Conservation (phyloP, 1,284 basidiomycete species). For the Microbotryum lychnidis-dioicae region DNA sequence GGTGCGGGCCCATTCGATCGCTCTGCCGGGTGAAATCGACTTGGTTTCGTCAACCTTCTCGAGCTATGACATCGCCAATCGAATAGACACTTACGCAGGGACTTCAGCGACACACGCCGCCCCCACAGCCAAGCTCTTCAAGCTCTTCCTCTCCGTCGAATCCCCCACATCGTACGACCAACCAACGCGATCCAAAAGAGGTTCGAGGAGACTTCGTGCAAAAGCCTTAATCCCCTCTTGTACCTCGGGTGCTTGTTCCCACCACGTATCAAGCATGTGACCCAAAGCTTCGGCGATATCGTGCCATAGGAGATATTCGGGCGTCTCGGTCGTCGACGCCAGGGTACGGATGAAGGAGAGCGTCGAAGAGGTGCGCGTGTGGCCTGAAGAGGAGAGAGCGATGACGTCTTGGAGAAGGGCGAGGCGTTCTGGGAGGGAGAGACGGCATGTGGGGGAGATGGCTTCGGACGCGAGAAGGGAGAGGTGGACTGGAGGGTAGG, state of each 20-base stretch:
- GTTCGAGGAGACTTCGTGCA: constrained; percentile 53
- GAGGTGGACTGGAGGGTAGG: constrained; percentile 75
- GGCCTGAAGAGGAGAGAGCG: constrained; percentile 41
- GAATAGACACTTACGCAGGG: background rate
- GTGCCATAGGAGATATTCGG: constrained; percentile 60
- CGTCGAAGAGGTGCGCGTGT: constrained; percentile 39
- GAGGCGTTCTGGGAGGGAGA: constrained; percentile 32
- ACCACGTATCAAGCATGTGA: constrained; percentile 64
- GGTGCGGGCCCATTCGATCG: constrained; percentile 46
- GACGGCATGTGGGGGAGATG: constrained; percentile 39
- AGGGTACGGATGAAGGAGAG: constrained; percentile 35
- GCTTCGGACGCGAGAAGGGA: constrained; percentile 71
- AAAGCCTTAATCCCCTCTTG: constrained; percentile 51
- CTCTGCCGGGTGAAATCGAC: too few relatives aligned
- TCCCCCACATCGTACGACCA: constrained; percentile 66
- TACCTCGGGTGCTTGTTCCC: constrained; percentile 63
- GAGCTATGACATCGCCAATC: too few relatives aligned
- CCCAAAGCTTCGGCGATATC: constrained; percentile 53
- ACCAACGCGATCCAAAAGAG: constrained; percentile 68
- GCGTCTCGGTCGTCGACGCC: constrained; percentile 56
- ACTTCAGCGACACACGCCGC: constrained; percentile 48
- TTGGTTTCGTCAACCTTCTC: too few relatives aligned
- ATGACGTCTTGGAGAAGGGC: constrained; percentile 43
- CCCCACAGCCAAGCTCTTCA: constrained; percentile 67
- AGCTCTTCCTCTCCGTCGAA: constrained; percentile 59